These are phyloP conservation scores for Niebla homalea DNA, from an alignment of 495 filamentous ascomycete species.

Conservation along the genomic window DNA sequence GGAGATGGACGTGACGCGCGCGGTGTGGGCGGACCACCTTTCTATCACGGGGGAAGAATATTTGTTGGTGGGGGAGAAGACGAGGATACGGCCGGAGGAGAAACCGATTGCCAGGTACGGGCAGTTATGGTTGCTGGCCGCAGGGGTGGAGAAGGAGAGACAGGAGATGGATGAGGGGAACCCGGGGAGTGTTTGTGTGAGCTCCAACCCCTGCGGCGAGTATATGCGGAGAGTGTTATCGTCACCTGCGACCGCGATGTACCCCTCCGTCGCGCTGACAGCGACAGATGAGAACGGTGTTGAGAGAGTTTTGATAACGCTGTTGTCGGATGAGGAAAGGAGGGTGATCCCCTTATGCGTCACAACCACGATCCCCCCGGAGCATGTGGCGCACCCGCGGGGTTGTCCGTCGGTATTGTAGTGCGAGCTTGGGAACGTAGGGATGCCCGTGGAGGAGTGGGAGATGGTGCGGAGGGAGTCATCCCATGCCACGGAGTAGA, in stretches of 20 bases:
- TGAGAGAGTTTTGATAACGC: conserved; percentile 28
- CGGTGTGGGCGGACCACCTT: conserved; percentile 88
- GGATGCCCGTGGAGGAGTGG: conserved; percentile 26
- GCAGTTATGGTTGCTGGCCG: conserved; percentile 38
- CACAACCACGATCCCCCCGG: conserved; percentile 47
- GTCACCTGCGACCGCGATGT: conserved; percentile 65
- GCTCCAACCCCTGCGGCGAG: conserved; percentile 31
- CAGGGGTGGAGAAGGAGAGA: conserved; percentile 62
- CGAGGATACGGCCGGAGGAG: conserved; percentile 70
- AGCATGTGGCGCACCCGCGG: conserved; percentile 38
- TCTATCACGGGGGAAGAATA: conserved; percentile 41
- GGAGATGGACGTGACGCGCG: conserved; percentile 64
- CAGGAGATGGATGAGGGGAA: conserved; percentile 46
- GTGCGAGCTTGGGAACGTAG: conserved; percentile 40
- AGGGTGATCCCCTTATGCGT: conserved; percentile 50
- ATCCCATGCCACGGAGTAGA: conserved; percentile 89
- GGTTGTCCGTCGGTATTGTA: conserved; percentile 47
- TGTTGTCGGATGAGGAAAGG: conserved; percentile 44
- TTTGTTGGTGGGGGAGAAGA: conserved; percentile 52
- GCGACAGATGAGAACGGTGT: conserved; percentile 47
- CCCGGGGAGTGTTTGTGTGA: conserved; percentile 36
- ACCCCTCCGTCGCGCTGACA: conserved; percentile 49
- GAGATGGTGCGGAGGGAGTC: conserved; percentile 79
- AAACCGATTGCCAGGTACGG: conserved; percentile 67
- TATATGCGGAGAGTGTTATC: conserved; percentile 57